Conservation (phyloP, 768 basidiomycete genomes). For the Thelephora ganbajun region DNA sequence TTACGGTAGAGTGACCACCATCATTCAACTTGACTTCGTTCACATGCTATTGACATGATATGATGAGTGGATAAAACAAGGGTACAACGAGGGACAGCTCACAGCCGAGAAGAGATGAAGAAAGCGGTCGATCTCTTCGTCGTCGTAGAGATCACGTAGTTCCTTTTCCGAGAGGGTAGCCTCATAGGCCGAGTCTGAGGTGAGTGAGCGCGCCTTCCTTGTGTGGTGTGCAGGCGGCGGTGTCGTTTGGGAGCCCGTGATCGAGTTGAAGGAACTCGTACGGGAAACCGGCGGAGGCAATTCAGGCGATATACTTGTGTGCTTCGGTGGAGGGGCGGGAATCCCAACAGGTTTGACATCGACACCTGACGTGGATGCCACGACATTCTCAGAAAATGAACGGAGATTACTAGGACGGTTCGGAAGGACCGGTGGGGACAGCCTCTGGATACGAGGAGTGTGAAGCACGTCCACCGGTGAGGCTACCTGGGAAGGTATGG, state of each 20-base stretch:
- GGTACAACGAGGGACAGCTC: constrained; percentile 12
- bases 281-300: no score
- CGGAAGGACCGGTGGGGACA: no score
- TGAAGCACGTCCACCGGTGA: no score
- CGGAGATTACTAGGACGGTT: no score
- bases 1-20: neutral
- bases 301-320: no score
- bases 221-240: neutral
- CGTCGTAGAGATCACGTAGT: constrained; percentile 44
- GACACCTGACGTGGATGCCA: no score
- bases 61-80: neutral
- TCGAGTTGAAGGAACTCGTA: neutral
- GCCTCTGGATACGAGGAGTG: no score
- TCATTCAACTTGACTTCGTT: constrained; percentile 33
- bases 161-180: constrained; percentile 33
- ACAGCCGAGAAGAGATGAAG: constrained; percentile 48
- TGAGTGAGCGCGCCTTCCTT: neutral
- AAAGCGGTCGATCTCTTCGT: constrained; percentile 51
- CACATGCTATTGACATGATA: constrained; percentile 30
- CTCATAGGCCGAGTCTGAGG: constrained; percentile 5
- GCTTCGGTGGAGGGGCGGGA: no score
- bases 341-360: neutral
- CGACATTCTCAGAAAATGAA: no score
- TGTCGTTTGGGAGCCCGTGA: no score
- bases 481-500: no score